Conservation (phyloP, 2,329 filamentous ascomycete species). For the Fusarium chlamydosporum region DNA sequence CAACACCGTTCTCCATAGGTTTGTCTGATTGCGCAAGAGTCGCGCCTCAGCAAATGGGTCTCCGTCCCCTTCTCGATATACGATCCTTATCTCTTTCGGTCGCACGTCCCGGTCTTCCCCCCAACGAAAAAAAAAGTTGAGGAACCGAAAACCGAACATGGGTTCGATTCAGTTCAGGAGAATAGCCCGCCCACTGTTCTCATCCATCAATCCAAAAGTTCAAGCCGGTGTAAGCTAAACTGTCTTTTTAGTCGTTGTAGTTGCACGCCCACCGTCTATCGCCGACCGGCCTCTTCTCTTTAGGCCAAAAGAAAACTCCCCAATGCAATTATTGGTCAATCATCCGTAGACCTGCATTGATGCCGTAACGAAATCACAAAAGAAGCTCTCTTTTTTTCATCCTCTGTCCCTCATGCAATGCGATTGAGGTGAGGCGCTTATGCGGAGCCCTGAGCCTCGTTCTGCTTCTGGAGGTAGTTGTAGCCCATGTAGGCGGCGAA, state of each 20-base stretch:
- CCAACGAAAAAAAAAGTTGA: constrained; percentile 40
- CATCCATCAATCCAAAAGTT: constrained; percentile 34
- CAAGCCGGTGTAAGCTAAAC: constrained; percentile 35
- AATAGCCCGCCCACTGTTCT: constrained; percentile 37
- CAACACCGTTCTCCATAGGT: constrained; percentile 44
- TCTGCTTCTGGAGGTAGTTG: constrained; percentile 80
- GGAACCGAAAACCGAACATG: constrained; percentile 33
- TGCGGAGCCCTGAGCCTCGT: constrained; percentile 52
- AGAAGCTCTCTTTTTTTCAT: constrained; percentile 21
- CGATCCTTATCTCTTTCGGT: constrained; percentile 44
- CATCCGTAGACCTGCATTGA: constrained; percentile 36
- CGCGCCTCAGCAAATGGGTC: constrained; percentile 41
- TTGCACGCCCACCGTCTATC: constrained; percentile 46
- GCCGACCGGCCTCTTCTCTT: constrained; percentile 28
- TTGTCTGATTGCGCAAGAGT: constrained; percentile 38
- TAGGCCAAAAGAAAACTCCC: constrained; percentile 44
- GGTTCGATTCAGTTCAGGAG: constrained; percentile 27
- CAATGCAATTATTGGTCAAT: constrained; percentile 43
- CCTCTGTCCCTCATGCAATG: constrained; percentile 27
- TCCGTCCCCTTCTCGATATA: constrained; percentile 23
- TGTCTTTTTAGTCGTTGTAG: constrained; percentile 18
- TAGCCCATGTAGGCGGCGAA: constrained; percentile 83
- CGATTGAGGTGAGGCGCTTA: constrained; percentile 47
- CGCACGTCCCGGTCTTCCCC: constrained; percentile 39
- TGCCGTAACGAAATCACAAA: constrained; percentile 34